phyloP scores from a whole-genome alignment of 768 basidiomycete species.

The Xerocomus brunneocitrinus region DNA sequence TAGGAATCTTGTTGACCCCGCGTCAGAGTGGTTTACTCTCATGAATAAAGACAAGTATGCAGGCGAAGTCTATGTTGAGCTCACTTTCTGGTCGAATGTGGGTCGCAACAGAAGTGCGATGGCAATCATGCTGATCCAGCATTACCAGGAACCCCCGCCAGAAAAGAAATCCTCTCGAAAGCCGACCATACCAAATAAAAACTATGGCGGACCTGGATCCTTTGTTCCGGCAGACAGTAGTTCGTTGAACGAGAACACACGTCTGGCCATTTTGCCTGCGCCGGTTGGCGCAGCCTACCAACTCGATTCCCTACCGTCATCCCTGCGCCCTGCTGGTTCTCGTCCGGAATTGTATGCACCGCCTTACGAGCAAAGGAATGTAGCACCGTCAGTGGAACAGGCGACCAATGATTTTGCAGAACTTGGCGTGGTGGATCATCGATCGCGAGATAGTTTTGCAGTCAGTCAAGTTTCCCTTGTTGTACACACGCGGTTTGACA shows the following conservation, averaged over 20 bases:
- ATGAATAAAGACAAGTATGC: constrained; percentile 89
- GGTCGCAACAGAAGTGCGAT: constrained; percentile 21
- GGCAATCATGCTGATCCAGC: constrained; percentile 3
- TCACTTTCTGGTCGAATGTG: constrained; percentile 96
- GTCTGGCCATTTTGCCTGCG: constrained; percentile 3
- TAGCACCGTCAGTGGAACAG: constrained; percentile 43
- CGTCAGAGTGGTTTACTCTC: constrained; percentile 88
- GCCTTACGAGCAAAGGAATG: constrained; percentile 58
- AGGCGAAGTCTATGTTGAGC: constrained; percentile 92
- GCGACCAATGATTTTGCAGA: constrained; percentile 65
- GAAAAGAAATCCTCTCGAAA: constrained; percentile 57
- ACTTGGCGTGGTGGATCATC: constrained; percentile 48
- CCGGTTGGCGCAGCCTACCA: constrained; percentile 34
- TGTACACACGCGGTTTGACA: constrained; percentile 10
- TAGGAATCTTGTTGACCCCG: constrained; percentile 12
- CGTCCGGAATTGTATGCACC: constrained; percentile 69
- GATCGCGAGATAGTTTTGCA: constrained; percentile 54
- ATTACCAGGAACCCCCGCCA: constrained; percentile 69
- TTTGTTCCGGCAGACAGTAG: constrained; percentile 53
- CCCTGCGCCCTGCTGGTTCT: constrained; percentile 59
- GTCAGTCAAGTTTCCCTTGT: constrained; percentile 36
- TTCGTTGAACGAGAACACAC: constrained; percentile 22
- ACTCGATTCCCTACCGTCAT: constrained; percentile 52
- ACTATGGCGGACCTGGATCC: constrained; percentile 76
- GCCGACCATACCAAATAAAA: constrained; percentile 46